Base-by-base conservation (phyloP, 164 flowering plant species). In the Berberis vulgaris region DNA sequence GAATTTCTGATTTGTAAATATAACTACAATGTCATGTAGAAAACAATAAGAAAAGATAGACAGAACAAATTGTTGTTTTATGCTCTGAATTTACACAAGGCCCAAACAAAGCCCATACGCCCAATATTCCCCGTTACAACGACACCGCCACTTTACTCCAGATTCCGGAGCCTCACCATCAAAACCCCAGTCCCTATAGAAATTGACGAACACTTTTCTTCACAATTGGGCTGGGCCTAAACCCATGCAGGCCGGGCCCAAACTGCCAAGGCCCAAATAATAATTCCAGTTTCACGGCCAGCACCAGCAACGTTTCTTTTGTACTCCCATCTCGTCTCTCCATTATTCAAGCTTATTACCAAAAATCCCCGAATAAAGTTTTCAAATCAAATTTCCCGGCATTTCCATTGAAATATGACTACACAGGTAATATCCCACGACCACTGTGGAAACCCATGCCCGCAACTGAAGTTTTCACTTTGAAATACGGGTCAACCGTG, bases 221-320 rank as follows among this genome's bases (percentile, higher is more conserved):
- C 80, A 83, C 94, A 0, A 84, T 89, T 3, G 94, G 94, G 3
- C 70, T 89, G 13, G 98, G 98, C 6, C 76, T 84, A 0, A 71
- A 76, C 62, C 84, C 84, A 67, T 88, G 98, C 76, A 52, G 81
- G 2, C 58, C 72, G 0, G 75, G 83, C 26, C 86, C 80, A 1
- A 77, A 77, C 0, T 92, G 96, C 43, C 89, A 85, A 66, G 98
- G 93, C 12, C 96, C 96, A 2, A 90, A 87, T 53, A 88, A 90
- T 1, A 84, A 26, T 26, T 26, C 88, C 11, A 81, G 91, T 1
- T 88, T 93, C 74, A 67, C 94, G 0, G 88, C 97, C 44, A 86
- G 96, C 73, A 84, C 90, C 86, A 93, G 90, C 87, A 93, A 93
- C 43, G 78, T 76, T 5, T 90, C 98, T 0, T 90, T 93, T 41